Base-by-base conservation (phyloP, 2,329 filamentous ascomycete genomes). In the Talaromyces sp. region DNA sequence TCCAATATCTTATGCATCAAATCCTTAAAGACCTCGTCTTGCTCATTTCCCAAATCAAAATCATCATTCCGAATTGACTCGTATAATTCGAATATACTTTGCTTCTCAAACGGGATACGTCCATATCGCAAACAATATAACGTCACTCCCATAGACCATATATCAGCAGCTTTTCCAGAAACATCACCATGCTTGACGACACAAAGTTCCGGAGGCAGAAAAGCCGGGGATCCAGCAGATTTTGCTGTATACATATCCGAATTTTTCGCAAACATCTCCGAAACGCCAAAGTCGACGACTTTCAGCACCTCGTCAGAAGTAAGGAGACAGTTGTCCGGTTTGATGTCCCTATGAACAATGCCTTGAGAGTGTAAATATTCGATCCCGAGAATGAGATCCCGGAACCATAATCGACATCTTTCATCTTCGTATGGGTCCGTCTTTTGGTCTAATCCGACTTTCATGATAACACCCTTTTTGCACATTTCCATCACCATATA, bases 401-500 rank as follows among this genome's bases (percentile, higher is more conserved):
- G 89, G 74, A 99, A 98, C 92, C 92, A 98, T 73, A 87, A 90
- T 60, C 95, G 88, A 74, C 93, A 97, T 62, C 85, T 84, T 72
- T 97, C 92, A 68, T 91, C 87, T 31, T 87, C 84, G 76, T 97
- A 97, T 0, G 95, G 93, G 67, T 90, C 87, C 19, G 92, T 91
- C 65, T 85, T 83, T 72, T 96, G 90, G 66, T 91, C 90, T n/a
- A 98, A 81, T 2, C 92, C 92, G 64, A 99, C 92, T 73, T 93
- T 94, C 93, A 98, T 98, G 61, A 97, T 87, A 25, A 97, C 94
- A 0, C 95, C 95, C 77, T 97, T 97, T 74, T 96, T 95, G 82
- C 95, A 99, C 92, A 97, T 96, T 77, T 99, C 95, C 77, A 99
- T 85, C 25, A 99, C 95, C 92, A 99, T 98, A 80, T 97, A 99